These are phyloP conservation scores for Cylindrodendrum hubeiense DNA, from an alignment of 2,329 filamentous ascomycete species.

Conservation along the genomic window DNA sequence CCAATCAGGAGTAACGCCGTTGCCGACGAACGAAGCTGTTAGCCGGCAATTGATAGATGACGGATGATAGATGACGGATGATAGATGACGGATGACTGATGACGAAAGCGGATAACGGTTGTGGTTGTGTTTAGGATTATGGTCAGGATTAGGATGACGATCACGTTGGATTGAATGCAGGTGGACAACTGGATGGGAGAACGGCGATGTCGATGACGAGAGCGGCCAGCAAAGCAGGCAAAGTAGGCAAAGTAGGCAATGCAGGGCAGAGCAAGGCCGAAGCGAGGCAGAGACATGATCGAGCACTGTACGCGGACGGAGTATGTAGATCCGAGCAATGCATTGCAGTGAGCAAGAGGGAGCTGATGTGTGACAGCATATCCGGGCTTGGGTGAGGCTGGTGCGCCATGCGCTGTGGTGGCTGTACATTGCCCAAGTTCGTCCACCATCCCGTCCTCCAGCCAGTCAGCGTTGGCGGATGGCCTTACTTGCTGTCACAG, in stretches of 20 bases:
- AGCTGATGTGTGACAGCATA: slow-evolving; percentile 3
- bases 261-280: neutral
- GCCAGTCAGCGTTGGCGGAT: slow-evolving; percentile 12
- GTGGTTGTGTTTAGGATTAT: slow-evolving; percentile 31
- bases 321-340: neutral
- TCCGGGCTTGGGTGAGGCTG: slow-evolving; percentile 19
- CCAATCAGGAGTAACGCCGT: slow-evolving; percentile 17
- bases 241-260: neutral
- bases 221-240: slow-evolving; percentile 12
- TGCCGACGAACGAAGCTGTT: slow-evolving; percentile 8
- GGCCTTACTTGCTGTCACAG: neutral
- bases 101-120: slow-evolving; percentile 24
- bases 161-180: neutral
- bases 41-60: neutral
- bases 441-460: neutral
- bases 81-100: neutral
- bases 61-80: slow-evolving; percentile 29
- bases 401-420: slow-evolving; percentile 17
- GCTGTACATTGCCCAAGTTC: slow-evolving; percentile 17
- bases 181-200: neutral
- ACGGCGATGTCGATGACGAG: slow-evolving; percentile 19
- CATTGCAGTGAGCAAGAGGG: slow-evolving; percentile 1
- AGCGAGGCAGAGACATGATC: neutral
- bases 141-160: slow-evolving; percentile 11
- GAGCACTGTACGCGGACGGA: neutral